Conservation (phyloP, 305 asterid species). For the Fraxinus ornus region DNA sequence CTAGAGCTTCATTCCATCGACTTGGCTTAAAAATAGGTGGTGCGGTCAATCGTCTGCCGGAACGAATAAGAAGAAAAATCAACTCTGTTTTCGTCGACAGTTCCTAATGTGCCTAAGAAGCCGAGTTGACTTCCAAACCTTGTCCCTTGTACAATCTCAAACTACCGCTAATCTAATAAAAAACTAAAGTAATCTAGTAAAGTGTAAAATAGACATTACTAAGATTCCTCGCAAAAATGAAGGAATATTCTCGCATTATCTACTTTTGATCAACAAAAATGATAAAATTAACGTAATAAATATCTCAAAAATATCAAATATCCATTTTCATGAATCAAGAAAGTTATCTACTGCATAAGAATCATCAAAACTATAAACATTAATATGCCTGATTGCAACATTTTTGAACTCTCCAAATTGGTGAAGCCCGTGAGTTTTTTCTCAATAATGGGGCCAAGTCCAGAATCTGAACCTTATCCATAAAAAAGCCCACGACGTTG, state of each 20-base stretch:
- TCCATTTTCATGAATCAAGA: not conserved
- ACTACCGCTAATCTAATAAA: too few relatives aligned
- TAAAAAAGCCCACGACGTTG: not conserved
- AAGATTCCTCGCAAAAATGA: not conserved
- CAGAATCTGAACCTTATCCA: slow-evolving; percentile 24
- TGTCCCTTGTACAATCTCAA: not conserved
- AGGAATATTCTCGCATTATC: not conserved
- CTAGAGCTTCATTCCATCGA: not conserved
- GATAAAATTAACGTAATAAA: too few relatives aligned
- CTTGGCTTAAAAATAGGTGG: not conserved
- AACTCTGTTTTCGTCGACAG: too few relatives aligned
- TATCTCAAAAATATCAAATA: not conserved
- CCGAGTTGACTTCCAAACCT: not conserved
- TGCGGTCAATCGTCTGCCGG: not conserved
- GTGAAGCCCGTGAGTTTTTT: not conserved
- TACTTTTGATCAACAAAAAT: not conserved
- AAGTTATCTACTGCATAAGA: not conserved
- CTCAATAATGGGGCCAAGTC: not conserved
- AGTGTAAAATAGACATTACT: not conserved
- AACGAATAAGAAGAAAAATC: too few relatives aligned
- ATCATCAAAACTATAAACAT: not conserved
- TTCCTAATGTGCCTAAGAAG: not conserved
- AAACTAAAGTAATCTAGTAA: too few relatives aligned
- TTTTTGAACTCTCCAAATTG: not conserved
- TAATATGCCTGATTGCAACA: not conserved